Evolutionary conservation across 768 basidiomycete species (phyloP), one percentile per base, ranked within the genome.

Genomic region (Serendipita vermifera): DNA sequence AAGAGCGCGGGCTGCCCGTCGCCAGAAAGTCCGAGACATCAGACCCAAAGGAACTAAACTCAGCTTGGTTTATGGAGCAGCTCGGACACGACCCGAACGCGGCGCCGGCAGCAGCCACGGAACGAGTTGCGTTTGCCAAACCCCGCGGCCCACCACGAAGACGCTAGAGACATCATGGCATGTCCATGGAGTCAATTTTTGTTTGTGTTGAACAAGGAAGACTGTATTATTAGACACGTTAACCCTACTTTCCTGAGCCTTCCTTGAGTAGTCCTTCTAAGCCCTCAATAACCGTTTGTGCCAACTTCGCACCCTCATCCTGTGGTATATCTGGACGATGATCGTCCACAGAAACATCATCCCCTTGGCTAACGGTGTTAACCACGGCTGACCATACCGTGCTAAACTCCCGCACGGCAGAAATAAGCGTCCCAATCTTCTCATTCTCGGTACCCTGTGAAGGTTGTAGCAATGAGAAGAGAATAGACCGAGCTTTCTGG

Each of bases 21-120:
- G 5, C 24, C 17, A 76, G 78, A 63, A 93, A 80, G 72, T 73
- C 93, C 55, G 87, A 94, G 65, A 93, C 87, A 0, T 86, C 87
- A 0, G 82, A 89, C 61, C 84, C 87, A 0, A 59, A 62, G 14
- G 91, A 93, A 63, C 61, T 96, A 13, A 75, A 81, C 33, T 82
- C 81, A 62, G 68, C 69, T 0, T 83, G 75, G 62, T 67, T 96
- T 55, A 75, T 71, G 57, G 66, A 73, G 9, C 81, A 84, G 61
- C 72, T 93, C 20, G 75, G 73, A 4, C 60, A 74, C 14, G 57
- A 57, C 11, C 20, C 46, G 15, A 29, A 20, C 9, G 15, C 20
- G 9, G 27, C 40, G 7, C 41, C 56, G 24, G 17, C 36, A 35
- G 38, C 33, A 22, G 22, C 36, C 39, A 26, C 35, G 35, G 51